Evolutionary conservation across 106 monocot species (phyloP), one percentile per base, ranked within the genome.

Genomic region (Ottelia alismoides): DNA sequence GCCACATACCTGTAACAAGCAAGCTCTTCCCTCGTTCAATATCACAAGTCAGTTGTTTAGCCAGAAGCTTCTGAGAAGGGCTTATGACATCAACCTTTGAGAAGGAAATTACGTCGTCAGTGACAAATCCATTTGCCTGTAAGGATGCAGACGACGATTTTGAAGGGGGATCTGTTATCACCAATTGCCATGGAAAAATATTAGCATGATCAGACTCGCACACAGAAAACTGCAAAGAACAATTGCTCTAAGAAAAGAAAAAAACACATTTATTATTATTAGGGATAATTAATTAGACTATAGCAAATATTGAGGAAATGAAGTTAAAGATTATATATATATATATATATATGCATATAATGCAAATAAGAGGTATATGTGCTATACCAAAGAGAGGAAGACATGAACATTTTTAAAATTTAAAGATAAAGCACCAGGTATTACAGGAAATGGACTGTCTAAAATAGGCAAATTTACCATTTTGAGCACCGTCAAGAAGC

Each of bases 51-150:
- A 99, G 72, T 26, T 80, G 53, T 54, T 67, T 75, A 55, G 85
- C 98, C 67, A 99, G 61, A 51, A 99, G 61, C 69, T 90, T 90
- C 58, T 99, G 98, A 4, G 67, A 60, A 51, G 98, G 98, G 2
- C 82, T 86, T 25, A 99, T 62, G 21, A 99, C 77, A 58, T 90
- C 80, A 68, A 86, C 85, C 22, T 82, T 49, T 26, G 58, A 74
- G 49, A 99, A 86, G 51, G 98, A 99, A 67, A 99, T 90, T 29
- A 70, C 55, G 58, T 86, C 79, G 31, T 75, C 35, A 20, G 31
- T 47, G 45, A 72, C 32, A 55, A 43, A 14, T 25, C 25, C 53
- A 60, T 67, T 73, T 31, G 22, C 52, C 43, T 65, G 52, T 10
- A 57, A 71, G 19, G 71, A 57, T 57, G 30, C 10, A 43, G 40